Evolutionary conservation across 1,284 basidiomycete genomes (phyloP).

Genomic region (Vanrija humicola): DNA sequence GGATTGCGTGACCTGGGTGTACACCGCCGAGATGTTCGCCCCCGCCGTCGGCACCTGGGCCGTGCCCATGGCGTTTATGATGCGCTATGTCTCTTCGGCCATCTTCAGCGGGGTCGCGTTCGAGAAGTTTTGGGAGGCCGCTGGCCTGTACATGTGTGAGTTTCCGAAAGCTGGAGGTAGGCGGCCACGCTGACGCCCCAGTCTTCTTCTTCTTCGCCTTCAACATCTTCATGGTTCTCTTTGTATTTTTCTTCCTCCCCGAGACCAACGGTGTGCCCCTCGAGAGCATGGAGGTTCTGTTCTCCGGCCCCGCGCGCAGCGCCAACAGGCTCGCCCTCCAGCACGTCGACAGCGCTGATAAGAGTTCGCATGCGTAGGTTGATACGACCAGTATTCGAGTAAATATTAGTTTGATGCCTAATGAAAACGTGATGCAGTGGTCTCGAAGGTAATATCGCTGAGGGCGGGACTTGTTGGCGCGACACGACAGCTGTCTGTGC

Average conservation of each 20-base stretch:
- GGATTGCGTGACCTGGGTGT: conserved; percentile 21
- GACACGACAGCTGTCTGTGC: too few relatives aligned
- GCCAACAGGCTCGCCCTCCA: conserved; percentile 10
- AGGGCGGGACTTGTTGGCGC: too few relatives aligned
- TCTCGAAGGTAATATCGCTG: too few relatives aligned
- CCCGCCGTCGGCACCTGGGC: conserved; percentile 19
- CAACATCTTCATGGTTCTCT: conserved; percentile 32
- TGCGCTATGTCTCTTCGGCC: conserved; percentile 15
- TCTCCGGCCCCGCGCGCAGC: conserved; percentile 9
- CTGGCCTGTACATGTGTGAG: too few relatives aligned
- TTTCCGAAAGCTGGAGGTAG: too few relatives aligned
- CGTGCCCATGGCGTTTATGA: conserved; percentile 16
- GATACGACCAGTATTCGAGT: too few relatives aligned
- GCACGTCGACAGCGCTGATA: neutral
- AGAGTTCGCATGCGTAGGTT: too few relatives aligned
- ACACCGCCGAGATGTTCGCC: conserved; percentile 22
- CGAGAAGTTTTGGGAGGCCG: too few relatives aligned
- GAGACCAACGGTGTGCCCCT: conserved; percentile 15
- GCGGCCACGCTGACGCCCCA: too few relatives aligned
- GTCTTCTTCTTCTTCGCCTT: conserved; percentile 48
- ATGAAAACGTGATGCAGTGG: too few relatives aligned
- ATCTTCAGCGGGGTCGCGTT: conserved; percentile 15
- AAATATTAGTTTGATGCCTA: too few relatives aligned
- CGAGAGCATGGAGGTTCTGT: conserved; percentile 24
- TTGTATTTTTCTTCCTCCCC: conserved; percentile 21